Evolutionary conservation across 257 asterid genomes (phyloP).

Genomic region (Solanum gracilifrons): DNA sequence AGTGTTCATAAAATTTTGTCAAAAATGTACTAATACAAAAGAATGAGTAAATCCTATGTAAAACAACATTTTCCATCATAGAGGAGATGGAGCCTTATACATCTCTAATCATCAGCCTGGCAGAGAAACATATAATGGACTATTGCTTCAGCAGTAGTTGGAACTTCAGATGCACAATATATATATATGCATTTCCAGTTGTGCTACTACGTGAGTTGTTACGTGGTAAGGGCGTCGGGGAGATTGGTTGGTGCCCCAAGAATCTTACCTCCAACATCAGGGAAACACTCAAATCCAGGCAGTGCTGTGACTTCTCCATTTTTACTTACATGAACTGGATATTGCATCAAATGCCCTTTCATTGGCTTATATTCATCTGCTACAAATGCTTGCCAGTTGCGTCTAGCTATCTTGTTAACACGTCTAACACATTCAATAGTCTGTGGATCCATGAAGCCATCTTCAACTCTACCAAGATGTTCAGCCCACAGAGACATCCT

Average conservation of each 20-base stretch:
- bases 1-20: neutral
- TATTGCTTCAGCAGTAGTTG: neutral
- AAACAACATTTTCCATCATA: neutral
- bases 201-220: neutral
- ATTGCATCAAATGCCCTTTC: constrained; percentile 65
- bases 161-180: neutral
- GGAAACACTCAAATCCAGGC: constrained; percentile 55
- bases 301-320: constrained; percentile 47
- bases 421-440: constrained; percentile 35
- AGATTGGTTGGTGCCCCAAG: constrained; percentile 62
- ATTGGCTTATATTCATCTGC: constrained; percentile 32
- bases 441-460: constrained; percentile 37
- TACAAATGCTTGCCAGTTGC: constrained; percentile 58
- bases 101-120: neutral
- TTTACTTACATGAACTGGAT: constrained; percentile 37
- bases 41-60: neutral
- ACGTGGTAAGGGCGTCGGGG: constrained; percentile 90
- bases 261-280: constrained; percentile 73
- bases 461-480: constrained; percentile 39
- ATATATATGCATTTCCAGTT: neutral
- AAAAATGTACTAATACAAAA: neutral
- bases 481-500: constrained; percentile 92
- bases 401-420: constrained; percentile 52
- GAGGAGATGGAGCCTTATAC: neutral
- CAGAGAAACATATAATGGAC: neutral